Conservation (phyloP, 768 basidiomycete genomes). For the Lactarius quietus region DNA sequence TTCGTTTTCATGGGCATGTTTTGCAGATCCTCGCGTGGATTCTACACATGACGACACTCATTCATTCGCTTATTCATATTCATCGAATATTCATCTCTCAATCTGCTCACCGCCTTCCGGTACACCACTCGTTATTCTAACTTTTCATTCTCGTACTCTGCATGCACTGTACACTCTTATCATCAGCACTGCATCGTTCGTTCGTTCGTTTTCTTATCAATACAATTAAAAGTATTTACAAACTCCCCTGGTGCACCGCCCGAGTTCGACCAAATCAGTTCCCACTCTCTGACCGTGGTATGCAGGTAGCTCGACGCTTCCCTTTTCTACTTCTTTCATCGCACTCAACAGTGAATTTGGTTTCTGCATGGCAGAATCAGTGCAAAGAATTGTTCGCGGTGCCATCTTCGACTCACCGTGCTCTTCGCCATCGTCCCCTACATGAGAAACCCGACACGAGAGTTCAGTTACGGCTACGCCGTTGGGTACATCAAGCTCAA, state of each 20-base stretch:
- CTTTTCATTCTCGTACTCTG: slow-evolving; percentile 16
- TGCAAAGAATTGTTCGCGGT: not conserved
- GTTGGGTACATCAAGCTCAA: not conserved
- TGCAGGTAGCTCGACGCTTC: too few relatives aligned
- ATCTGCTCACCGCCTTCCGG: slow-evolving; percentile 11
- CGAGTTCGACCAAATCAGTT: not conserved
- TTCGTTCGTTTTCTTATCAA: slow-evolving; percentile 19
- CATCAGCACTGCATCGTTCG: slow-evolving; percentile 18
- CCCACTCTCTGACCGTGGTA: too few relatives aligned
- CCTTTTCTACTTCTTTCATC: too few relatives aligned
- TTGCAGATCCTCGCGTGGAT: slow-evolving; percentile 2
- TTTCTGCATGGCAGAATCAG: not conserved
- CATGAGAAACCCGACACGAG: not conserved
- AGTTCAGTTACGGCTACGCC: not conserved
- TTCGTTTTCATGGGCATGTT: not conserved
- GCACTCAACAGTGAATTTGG: not conserved
- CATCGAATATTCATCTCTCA: not conserved
- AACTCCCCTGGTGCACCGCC: not conserved
- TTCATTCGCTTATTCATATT: slow-evolving; percentile 2
- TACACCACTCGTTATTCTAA: slow-evolving; percentile 5
- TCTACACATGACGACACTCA: slow-evolving; percentile 9
- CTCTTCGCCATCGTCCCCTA: not conserved
- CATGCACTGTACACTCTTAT: slow-evolving; percentile 25
- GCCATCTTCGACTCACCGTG: not conserved
- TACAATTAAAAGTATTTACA: slow-evolving; percentile 18